A percentile compares a stretch with the other conserved stretches of the same genome.
Conservation (phyloP, 768 basidiomycete species). For the Trametopsis cervina region DNA sequence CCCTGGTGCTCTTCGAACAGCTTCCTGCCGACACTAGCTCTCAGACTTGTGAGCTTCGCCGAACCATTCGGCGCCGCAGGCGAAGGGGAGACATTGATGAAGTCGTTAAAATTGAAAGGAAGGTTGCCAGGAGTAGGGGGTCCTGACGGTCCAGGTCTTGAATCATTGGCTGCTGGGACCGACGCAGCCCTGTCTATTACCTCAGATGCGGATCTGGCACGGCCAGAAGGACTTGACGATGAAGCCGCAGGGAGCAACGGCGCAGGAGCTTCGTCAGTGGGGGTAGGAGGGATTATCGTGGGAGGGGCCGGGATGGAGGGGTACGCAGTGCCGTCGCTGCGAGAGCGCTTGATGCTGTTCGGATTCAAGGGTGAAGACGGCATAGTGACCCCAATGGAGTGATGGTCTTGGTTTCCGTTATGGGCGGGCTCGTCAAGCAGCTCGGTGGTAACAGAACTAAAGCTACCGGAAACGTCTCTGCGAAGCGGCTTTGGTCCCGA, state of each 20-base stretch:
- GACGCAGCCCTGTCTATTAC: conserved; percentile 8
- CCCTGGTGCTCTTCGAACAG: conserved; percentile 64
- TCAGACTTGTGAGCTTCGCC: conserved; percentile 37
- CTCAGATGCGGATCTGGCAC: conserved; percentile 1
- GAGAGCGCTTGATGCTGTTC: conserved; percentile 4
- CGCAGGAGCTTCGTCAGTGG: conserved; percentile 6
- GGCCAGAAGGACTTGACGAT: conserved; percentile 3
- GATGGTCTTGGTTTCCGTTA: conserved; percentile 27
- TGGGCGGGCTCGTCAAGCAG: conserved; percentile 1
- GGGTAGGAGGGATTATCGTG: conserved; percentile 27
- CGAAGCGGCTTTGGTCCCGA: conserved; percentile 14
- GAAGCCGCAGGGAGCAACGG: conserved; percentile 4
- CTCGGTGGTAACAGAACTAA: conserved; percentile 30
- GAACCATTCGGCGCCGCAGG: conserved; percentile 27
- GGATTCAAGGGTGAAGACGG: conserved; percentile 11
- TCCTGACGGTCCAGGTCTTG: conserved; percentile 17
- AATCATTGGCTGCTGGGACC: conserved; percentile 6
- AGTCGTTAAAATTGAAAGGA: conserved; percentile 63
- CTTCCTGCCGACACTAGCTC: conserved; percentile 59
- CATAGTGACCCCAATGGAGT: conserved; percentile 14
- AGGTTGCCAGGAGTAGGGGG: conserved; percentile 30
- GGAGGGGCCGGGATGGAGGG: conserved; percentile 22
- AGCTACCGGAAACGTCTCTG: conserved; percentile 36
- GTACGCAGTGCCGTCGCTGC: neutral
- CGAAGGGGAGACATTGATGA: conserved; percentile 66